Base-by-base conservation (phyloP, 305 asterid genomes). In the Andrographis paniculata region DNA sequence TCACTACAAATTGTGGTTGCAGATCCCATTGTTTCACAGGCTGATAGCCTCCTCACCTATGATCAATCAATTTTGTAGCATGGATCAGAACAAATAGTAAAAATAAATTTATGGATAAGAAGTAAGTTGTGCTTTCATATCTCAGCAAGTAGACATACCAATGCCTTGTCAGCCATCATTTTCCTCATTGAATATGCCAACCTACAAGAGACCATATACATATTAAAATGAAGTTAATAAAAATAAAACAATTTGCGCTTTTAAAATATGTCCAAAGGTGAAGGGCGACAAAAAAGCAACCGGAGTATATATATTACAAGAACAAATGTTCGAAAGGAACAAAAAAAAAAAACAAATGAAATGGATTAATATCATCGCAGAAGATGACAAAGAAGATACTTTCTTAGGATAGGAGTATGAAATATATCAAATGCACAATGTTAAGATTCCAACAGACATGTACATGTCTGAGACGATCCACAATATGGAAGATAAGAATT, bases 11-110 rank as follows among this genome's bases (percentile, higher is more conserved):
- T 91, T 48, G 99, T 91, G 38, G 96, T 91, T 20, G 99, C 99
- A 54, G 95, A 91, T 18, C 96, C 99, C 99, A 91, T 91, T 16
- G 96, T 91, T 56, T 91, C 96, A 69, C 99, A 91, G 47, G 99
- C 99, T 50, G 99, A 91, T 59, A 86, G 72, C 77, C 99, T 78
- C 75, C 99, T 75, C 45, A 91, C 99, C 99, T 91, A 71, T 62
- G 70, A n/a, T n/a, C n/a, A 21, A 63, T 59, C 21, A 53, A 66
- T 49, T 44, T 42, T 46, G 43, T 19, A 14, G 28, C 21, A 49
- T n/a, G 21, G 56, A 40, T 53, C 53, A 20, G 24, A n/a, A 11
- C 20, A 39, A 42, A 37, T 51, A 45, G 10, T 13, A 60, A 45
- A 27, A 9, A 52, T 21, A 27, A 24, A 27, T n/a, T n/a, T n/a